Evolutionary conservation across 1,139 yeast species (phyloP), one percentile per base, ranked within the genome.

Genomic region (Suhomyces panamericanus): DNA sequence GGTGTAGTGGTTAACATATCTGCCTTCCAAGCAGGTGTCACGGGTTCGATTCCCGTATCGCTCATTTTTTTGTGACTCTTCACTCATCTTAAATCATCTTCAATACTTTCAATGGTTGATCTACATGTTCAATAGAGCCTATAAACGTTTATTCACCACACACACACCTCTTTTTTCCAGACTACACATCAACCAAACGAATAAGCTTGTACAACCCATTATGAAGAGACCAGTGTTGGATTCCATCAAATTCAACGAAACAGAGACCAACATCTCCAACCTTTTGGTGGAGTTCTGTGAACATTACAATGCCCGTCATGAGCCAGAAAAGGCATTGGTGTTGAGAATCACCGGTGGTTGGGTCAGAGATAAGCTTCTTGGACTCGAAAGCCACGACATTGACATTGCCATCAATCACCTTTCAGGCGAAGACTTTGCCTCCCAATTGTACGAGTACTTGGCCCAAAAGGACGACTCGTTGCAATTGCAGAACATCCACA

Each of bases 291-390:
- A 69, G 32, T 78, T 71, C 55, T 69, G 77, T 52, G 47, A 60
- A 38, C 55, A 63, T 44, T 71, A 74, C 50, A 72, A 73, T 46
- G 34, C 42, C 17, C 35, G 50, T 1, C 56, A 52, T 17, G 49
- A 44, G 1, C 42, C 49, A 14, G 44, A 40, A 6, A 28, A 48
- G 15, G 51, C 48, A 20, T 49, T 75, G 17, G 83, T 78, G 28
- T 73, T 91, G 16, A 67, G 99, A 51, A 87, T 93, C 55, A 91
- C 98, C 0, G 99, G 99, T 28, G 99, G 99, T 0, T 93, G 99
- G 99, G 99, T 93, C 6, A 77, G 99, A 56, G 99, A 93, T 64
- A 93, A 93, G 67, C 69, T 93, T 32, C 70, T 95, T 32, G 95
- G 95, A 0, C 74, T 77, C 40, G 82, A 80, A 28, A 84, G 95